Percentiles rank a stretch among this genome's conserved stretches.
These are phyloP conservation scores for Thelonectria blattea DNA, from an alignment of 2,329 filamentous ascomycete genomes.

Conservation along the genomic window DNA sequence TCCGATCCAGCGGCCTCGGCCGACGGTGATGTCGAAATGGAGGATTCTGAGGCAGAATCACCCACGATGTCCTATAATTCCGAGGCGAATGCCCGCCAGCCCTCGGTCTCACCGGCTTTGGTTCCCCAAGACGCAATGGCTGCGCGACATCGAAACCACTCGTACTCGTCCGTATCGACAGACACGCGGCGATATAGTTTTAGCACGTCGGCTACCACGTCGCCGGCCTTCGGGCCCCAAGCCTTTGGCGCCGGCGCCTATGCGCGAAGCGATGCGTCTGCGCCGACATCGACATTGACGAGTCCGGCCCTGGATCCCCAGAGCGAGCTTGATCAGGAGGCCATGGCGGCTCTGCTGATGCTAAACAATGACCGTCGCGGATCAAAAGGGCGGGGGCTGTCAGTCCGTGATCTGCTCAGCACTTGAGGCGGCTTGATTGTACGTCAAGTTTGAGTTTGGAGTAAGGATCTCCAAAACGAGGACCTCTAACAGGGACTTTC, in stretches of 20 bases:
- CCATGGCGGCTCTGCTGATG: conserved; percentile 87
- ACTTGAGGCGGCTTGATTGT: conserved; percentile 44
- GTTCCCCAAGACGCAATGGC: conserved; percentile 49
- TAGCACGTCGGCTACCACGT: conserved; percentile 56
- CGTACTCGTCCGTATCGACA: conserved; percentile 60
- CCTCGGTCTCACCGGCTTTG: conserved; percentile 60
- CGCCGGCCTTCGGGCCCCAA: conserved; percentile 64
- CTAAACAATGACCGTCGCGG: conserved; percentile 77
- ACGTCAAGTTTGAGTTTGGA: neutral
- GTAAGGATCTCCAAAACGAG: conserved; percentile 15
- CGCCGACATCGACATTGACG: conserved; percentile 60
- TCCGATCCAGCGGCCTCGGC: conserved; percentile 44
- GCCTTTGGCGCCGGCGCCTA: conserved; percentile 43
- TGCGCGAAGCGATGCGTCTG: conserved; percentile 49
- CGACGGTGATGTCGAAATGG: conserved; percentile 66
- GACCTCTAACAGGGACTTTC: conserved; percentile 2
- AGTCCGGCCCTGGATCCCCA: conserved; percentile 64
- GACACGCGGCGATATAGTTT: conserved; percentile 59
- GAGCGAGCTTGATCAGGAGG: conserved; percentile 72
- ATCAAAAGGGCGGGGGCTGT: conserved; percentile 55
- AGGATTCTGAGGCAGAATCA: conserved; percentile 57
- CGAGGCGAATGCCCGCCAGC: conserved; percentile 46
- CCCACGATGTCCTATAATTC: conserved; percentile 49
- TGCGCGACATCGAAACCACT: conserved; percentile 52
- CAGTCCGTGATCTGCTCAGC: conserved; percentile 61